Conservation (phyloP, 192 early-diverging fungal species). For the Diversispora epigaea region DNA sequence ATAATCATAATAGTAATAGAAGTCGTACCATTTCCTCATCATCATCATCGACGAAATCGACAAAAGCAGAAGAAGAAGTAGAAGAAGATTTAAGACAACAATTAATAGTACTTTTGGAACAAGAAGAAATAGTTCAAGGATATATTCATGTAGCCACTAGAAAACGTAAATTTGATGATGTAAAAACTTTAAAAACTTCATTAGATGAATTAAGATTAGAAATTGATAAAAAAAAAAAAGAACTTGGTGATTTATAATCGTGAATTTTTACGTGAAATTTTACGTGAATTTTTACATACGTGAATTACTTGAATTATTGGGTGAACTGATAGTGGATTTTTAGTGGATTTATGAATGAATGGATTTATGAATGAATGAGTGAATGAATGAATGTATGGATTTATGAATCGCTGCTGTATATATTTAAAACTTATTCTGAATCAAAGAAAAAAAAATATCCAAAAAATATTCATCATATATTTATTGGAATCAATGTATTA, state of each 20-base stretch:
- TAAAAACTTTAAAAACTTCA: slow-evolving; percentile 59
- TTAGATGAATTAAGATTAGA: slow-evolving; percentile 65
- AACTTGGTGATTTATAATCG: slow-evolving; percentile 28
- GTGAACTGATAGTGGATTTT: no score
- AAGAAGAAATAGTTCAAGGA: slow-evolving; percentile 59
- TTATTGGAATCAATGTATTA: no score
- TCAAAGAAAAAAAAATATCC: no score
- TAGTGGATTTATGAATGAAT: no score
- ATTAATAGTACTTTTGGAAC: slow-evolving; percentile 68
- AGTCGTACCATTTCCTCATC: background rate
- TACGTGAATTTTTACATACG: no score
- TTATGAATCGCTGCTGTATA: no score
- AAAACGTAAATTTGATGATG: slow-evolving; percentile 74
- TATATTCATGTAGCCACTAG: slow-evolving; percentile 65
- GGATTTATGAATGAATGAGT: no score
- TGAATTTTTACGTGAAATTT: slow-evolving; percentile 7
- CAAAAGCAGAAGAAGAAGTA: slow-evolving; percentile 38
- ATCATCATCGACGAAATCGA: slow-evolving; percentile 30
- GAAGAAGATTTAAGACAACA: slow-evolving; percentile 40
- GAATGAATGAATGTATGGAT: no score
- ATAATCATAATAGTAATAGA: background rate
- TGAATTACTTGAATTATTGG: no score
- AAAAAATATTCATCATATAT: no score
- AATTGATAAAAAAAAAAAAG: slow-evolving; percentile 42
- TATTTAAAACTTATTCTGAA: no score